Percentiles rank a stretch among this genome's conserved stretches.
phyloP scores from a whole-genome alignment of 208 protist genomes.

The Crithidia acanthocephali region DNA sequence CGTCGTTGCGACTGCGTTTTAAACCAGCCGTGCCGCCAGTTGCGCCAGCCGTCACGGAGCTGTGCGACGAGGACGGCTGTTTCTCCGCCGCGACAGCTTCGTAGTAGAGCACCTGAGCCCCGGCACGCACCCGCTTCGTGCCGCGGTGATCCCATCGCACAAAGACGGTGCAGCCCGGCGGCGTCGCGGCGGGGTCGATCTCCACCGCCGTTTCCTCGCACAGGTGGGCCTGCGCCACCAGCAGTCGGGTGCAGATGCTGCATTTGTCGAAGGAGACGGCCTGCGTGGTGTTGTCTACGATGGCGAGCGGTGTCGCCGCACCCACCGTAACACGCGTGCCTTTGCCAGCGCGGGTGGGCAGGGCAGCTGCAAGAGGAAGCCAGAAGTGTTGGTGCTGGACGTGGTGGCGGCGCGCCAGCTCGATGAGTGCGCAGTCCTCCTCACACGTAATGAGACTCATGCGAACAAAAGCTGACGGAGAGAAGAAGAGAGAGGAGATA shows the following conservation, averaged over 20 bases:
- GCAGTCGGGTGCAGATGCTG: slow-evolving; percentile 25
- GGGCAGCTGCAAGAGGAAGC: slow-evolving; percentile 49
- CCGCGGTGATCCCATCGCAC: slow-evolving; percentile 51
- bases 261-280: slow-evolving; percentile 23
- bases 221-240: slow-evolving; percentile 13
- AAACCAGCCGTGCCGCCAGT: neutral
- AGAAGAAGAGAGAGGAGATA: neutral
- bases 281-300: slow-evolving; percentile 44
- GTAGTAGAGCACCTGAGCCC: slow-evolving; percentile 52
- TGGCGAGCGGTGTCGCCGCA: slow-evolving; percentile 39
- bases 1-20: slow-evolving; percentile 25
- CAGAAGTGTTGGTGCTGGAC: slow-evolving; percentile 50
- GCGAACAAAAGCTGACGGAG: neutral
- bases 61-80: neutral
- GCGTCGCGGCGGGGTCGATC: slow-evolving; percentile 40
- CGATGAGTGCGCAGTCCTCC: slow-evolving; percentile 29
- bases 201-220: slow-evolving; percentile 1
- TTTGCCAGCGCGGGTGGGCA: slow-evolving; percentile 19
- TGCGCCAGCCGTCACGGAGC: neutral
- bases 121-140: slow-evolving; percentile 38
- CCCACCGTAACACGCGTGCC: slow-evolving; percentile 40
- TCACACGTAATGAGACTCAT: slow-evolving; percentile 35
- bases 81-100: too few species aligned
- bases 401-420: slow-evolving; percentile 36
- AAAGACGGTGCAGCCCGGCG: slow-evolving; percentile 49